Percentiles rank a stretch among this genome's conserved stretches.
Evolutionary conservation across 345 rosid species (phyloP).

Genomic region (Eucalyptus fibrosa): DNA sequence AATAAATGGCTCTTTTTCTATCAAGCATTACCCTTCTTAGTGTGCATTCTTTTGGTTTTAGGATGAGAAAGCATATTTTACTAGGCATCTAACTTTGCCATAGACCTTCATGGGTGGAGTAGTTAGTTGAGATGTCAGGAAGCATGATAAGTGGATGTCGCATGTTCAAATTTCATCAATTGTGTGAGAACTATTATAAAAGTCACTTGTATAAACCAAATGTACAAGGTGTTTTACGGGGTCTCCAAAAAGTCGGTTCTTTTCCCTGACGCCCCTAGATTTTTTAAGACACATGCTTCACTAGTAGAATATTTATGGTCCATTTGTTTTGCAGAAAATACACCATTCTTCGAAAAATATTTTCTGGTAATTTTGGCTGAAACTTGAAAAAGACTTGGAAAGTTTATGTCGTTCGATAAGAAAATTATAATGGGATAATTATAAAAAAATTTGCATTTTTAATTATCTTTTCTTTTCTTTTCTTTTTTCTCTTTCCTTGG

Average conservation of each 20-base stretch:
- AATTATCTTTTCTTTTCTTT: no score
- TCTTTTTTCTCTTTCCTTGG: no score
- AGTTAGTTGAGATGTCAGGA: not conserved
- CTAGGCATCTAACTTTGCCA: not conserved
- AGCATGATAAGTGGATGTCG: not conserved
- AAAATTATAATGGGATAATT: no score
- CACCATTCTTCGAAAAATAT: no score
- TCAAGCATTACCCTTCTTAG: not conserved
- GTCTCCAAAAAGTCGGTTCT: not conserved
- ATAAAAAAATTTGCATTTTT: accelerated
- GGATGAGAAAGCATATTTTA: not conserved
- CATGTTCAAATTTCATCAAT: not conserved
- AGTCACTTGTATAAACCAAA: not conserved
- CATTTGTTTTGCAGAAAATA: no score
- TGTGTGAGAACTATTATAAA: not conserved
- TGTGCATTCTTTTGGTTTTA: not conserved
- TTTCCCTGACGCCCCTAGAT: not conserved
- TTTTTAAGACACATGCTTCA: not conserved
- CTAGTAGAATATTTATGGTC: not conserved
- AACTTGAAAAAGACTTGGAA: no score
- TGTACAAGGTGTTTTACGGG: not conserved
- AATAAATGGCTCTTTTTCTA: not conserved
- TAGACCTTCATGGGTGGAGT: not conserved
- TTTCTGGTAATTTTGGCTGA: no score
- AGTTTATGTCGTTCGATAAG: accelerated